phyloP scores from a whole-genome alignment of 306 rosid genomes.

The Trifolium subterraneum region DNA sequence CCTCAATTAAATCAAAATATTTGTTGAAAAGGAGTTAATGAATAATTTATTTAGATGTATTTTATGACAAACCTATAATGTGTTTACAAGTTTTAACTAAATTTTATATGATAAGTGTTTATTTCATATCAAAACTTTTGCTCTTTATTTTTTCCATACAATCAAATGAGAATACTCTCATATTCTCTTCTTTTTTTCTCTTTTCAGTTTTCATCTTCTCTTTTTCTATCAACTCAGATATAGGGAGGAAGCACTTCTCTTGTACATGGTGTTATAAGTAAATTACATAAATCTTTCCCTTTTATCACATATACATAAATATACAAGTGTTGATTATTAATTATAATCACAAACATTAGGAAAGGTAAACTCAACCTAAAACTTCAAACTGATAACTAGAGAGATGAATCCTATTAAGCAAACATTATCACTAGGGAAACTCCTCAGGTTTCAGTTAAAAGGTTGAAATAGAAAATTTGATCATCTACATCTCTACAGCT shows the following conservation, averaged over 20 bases:
- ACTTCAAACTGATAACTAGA: constrained; percentile 25
- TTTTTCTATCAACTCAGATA: neutral
- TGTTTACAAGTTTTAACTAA: neutral
- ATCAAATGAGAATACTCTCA: neutral
- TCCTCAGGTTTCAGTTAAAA: constrained; percentile 37
- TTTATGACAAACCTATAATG: too few relatives aligned
- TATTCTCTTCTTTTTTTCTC: neutral
- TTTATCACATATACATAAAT: constrained; percentile 29
- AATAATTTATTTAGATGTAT: too few relatives aligned
- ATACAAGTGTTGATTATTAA: constrained; percentile 39
- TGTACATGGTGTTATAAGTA: neutral
- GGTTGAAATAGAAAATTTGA: constrained; percentile 28
- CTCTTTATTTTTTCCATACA: neutral
- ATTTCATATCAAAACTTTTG: neutral
- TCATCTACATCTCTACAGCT: neutral
- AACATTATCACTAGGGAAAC: constrained; percentile 4
- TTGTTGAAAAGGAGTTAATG: neutral
- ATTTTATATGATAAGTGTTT: neutral
- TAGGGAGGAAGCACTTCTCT: neutral
- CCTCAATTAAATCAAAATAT: too few relatives aligned
- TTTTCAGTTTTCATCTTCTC: neutral
- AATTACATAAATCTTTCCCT: neutral
- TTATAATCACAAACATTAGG: neutral
- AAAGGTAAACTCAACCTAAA: constrained; percentile 27
- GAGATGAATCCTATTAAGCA: neutral